phyloP scores from a whole-genome alignment of 164 flowering plant species.

The Aristolochia contorta region DNA sequence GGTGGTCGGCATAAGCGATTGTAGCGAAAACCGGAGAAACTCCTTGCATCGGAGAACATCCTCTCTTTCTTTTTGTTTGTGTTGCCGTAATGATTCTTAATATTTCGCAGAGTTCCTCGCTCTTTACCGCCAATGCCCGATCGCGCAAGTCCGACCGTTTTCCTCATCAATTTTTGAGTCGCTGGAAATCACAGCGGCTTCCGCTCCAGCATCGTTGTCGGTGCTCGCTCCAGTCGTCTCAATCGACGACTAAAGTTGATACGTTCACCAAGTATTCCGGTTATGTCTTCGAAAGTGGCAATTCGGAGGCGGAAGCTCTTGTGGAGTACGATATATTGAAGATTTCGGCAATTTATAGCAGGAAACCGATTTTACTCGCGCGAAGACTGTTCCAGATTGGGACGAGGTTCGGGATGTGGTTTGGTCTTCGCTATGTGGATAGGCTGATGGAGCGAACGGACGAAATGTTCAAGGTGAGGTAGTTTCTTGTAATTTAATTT shows the following conservation, averaged over 20 bases:
- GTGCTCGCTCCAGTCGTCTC: no score
- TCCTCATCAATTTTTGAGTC: constrained; percentile 1
- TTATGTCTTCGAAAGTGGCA: constrained; percentile 54
- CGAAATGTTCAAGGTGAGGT: constrained; percentile 63
- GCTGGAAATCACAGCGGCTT: not conserved
- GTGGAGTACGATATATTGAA: constrained; percentile 37
- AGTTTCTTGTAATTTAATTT: not conserved
- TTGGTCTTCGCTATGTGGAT: constrained; percentile 52
- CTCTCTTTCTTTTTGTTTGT: not conserved
- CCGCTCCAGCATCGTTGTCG: constrained; percentile 2
- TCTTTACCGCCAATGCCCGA: constrained; percentile 8
- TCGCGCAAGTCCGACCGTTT: constrained; percentile 7
- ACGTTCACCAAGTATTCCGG: constrained; percentile 77
- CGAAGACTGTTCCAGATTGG: constrained; percentile 66
- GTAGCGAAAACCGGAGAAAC: no score
- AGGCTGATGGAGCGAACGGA: constrained; percentile 42
- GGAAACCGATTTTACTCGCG: constrained; percentile 50
- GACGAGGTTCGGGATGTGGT: constrained; percentile 64
- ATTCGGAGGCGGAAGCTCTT: constrained; percentile 44
- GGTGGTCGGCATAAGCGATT: no score
- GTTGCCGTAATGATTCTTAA: constrained; percentile 7
- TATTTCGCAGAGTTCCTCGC: constrained; percentile 12
- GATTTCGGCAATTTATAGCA: constrained; percentile 44
- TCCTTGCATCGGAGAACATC: no score
- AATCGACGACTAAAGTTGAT: constrained; percentile 33